A percentile compares a stretch with the other conserved stretches of the same genome.
phyloP scores from a whole-genome alignment of 2,329 filamentous ascomycete species.

The Trichoderma sp. region DNA sequence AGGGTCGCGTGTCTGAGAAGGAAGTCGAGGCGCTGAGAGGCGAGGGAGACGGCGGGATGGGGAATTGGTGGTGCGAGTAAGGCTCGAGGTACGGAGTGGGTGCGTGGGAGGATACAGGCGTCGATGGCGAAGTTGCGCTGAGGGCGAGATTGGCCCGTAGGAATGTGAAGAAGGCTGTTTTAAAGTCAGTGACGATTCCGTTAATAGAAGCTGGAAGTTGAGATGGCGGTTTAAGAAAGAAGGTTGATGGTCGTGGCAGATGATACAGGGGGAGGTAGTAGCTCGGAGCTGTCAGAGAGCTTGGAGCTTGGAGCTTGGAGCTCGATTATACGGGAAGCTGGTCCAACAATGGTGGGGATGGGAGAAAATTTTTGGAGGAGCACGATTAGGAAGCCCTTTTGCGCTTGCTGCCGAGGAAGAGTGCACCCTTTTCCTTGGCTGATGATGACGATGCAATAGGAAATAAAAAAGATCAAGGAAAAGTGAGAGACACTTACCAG shows the following conservation, averaged over 20 bases:
- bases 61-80: slow-evolving; percentile 42
- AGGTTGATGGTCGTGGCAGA: background rate
- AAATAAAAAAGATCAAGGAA: slow-evolving; percentile 11
- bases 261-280: background rate
- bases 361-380: background rate
- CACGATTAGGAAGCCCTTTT: background rate
- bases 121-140: slow-evolving; percentile 49
- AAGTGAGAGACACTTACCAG: slow-evolving; percentile 52
- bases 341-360: slow-evolving; percentile 1
- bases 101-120: slow-evolving; percentile 62
- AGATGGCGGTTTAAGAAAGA: background rate
- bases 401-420: background rate
- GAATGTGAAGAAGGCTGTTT: slow-evolving; percentile 81
- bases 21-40: slow-evolving; percentile 52
- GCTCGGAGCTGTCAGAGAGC: background rate
- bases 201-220: background rate
- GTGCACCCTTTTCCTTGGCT: background rate
- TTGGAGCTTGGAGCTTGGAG: slow-evolving; percentile 2
- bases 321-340: background rate
- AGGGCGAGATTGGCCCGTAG: slow-evolving; percentile 79
- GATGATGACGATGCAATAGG: background rate
- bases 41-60: slow-evolving; percentile 53
- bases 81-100: slow-evolving; percentile 67
- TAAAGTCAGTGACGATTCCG: background rate
- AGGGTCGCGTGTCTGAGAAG: slow-evolving; percentile 10